Percentiles rank a stretch among this genome's conserved stretches.
Evolutionary conservation across 1,284 basidiomycete genomes (phyloP).

Genomic region (Coniferiporia weirii): DNA sequence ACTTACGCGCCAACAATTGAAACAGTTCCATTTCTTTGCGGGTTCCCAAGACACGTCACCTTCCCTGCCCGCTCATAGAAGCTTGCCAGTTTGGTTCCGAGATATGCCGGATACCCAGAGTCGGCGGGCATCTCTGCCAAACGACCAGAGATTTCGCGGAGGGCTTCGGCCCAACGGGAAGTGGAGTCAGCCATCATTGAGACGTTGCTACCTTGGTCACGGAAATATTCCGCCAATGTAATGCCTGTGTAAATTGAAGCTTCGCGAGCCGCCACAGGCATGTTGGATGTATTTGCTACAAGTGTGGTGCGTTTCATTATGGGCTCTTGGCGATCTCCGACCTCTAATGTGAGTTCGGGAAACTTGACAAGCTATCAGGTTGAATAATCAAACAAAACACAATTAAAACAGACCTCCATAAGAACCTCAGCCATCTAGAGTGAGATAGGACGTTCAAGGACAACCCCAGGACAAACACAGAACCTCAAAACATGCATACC

Average conservation of each 20-base stretch:
- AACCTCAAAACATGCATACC: constrained; percentile 34
- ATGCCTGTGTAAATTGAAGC: constrained; percentile 99
- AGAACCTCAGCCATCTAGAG: constrained; percentile 95
- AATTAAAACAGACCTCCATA: constrained; percentile 65
- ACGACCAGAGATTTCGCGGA: constrained; percentile 99
- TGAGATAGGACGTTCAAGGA: background rate
- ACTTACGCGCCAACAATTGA: constrained; percentile 98
- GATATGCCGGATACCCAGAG: constrained; percentile 97
- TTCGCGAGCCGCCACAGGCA: constrained; percentile 99
- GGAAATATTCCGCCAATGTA: constrained; percentile 99
- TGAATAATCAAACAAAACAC: constrained; percentile 1
- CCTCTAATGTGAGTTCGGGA: constrained; percentile 90
- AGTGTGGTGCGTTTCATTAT: constrained; percentile 99
- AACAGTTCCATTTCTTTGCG: constrained; percentile 86
- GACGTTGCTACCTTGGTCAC: constrained; percentile 96
- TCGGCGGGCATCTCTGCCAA: constrained; percentile 99
- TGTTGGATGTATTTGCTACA: constrained; percentile 99
- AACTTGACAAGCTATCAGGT: constrained; percentile 52
- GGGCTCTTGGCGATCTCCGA: constrained; percentile 91
- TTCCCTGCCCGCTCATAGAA: constrained; percentile 99
- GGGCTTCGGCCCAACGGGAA: constrained; percentile 98
- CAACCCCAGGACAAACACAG: background rate
- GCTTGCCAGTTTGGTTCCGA: constrained; percentile 91
- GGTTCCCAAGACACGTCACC: constrained; percentile 89
- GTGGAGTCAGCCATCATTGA: constrained; percentile 99